These are phyloP conservation scores for Naganishia friedmannii DNA, from an alignment of 768 basidiomycete species.

Conservation along the genomic window DNA sequence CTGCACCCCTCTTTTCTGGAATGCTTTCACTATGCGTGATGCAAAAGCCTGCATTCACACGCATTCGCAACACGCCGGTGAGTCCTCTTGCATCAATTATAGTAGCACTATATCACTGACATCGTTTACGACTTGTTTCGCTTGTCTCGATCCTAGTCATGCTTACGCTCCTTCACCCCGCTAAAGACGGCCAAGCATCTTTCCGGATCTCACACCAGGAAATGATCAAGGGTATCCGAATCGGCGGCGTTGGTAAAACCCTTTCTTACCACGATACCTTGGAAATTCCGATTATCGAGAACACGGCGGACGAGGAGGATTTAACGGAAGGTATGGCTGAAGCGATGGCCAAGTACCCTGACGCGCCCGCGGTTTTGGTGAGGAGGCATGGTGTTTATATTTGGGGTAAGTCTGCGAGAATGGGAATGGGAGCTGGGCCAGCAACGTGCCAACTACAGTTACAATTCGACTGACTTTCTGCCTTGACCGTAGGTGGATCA, in stretches of 20 bases:
- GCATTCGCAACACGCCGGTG: conserved; percentile 72
- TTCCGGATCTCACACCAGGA: conserved; percentile 86
- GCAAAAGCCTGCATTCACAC: conserved; percentile 89
- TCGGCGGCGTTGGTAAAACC: conserved; percentile 71
- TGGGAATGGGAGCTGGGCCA: no score
- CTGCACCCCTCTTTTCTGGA: conserved; percentile 89
- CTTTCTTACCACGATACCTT: conserved; percentile 81
- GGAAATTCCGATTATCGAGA: conserved; percentile 81
- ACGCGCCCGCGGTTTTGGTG: conserved; percentile 73
- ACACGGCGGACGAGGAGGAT: conserved; percentile 86
- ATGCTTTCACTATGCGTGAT: conserved; percentile 72
- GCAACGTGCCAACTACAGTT: no score
- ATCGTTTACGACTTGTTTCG: not conserved
- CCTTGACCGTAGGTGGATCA: conserved; percentile 53
- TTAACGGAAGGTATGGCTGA: conserved; percentile 77
- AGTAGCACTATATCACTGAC: not conserved
- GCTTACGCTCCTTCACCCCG: conserved; percentile 72
- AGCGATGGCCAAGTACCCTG: conserved; percentile 72
- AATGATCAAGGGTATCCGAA: conserved; percentile 88
- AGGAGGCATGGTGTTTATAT: conserved; percentile 78
- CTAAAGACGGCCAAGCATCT: conserved; percentile 49
- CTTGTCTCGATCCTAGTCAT: conserved; percentile 65
- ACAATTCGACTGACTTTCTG: no score
- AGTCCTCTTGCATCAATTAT: conserved; percentile 15
- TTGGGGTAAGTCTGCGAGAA: conserved; percentile 71